Evolutionary conservation across 257 asterid genomes (phyloP), one percentile per base, ranked within the genome.

Genomic region (Ilex aquifolium): DNA sequence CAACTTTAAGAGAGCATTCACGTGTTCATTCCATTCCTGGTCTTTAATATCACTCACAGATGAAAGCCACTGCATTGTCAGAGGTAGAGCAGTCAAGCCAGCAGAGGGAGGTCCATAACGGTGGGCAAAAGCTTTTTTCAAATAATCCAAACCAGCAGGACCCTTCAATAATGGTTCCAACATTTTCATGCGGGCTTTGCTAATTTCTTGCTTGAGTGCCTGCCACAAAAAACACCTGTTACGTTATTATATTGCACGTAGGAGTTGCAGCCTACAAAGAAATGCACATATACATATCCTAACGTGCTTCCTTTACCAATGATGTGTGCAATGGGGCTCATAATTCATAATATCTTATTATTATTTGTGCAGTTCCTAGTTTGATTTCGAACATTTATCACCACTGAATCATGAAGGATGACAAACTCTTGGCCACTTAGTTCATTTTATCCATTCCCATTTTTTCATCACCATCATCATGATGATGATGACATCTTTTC

Each of bases 111-210:
- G 82, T 48, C 97, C 99, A 70, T 75, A 84, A 56, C 66, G 88
- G 64, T 46, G 79, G 67, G 87, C 65, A 71, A 93, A 93, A 69
- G 92, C 82, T 71, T 75, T 90, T 72, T 79, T 82, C 59, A 93
- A 83, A 74, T 74, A 93, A 59, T 83, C 82, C 49, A 89, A 65
- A 65, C 90, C 97, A 66, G 79, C 94, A 48, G 95, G 82, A 32
- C 99, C 99, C 74, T 84, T 90, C 67, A 93, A 66, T 66, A 79
- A 60, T 1, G 99, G 97, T 69, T 90, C 95, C 74, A 93, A 73
- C 72, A 93, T 71, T 65, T 77, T 82, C 71, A 93, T 81, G 48
- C 88, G 91, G 8, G 92, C 88, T 82, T 75, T 87, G 88, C 99
- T 87, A 44, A 90, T 76, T 68, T 93, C 95, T 69, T 83, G 85